Conservation (phyloP, 2,329 filamentous ascomycete genomes). For the Colletotrichum gigasporum region DNA sequence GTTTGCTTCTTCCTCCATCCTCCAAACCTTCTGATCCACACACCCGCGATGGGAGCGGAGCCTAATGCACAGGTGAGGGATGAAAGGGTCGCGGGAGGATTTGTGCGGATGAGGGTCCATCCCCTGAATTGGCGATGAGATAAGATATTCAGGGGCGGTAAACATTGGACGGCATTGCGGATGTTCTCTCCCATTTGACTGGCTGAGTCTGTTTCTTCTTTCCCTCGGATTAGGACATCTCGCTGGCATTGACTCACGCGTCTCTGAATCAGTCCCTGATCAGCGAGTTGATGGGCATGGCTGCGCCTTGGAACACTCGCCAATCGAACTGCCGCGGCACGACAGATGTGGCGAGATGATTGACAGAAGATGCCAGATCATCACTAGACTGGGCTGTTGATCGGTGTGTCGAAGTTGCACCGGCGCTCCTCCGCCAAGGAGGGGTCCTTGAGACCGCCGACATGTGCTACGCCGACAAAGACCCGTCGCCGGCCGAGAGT, state of each 20-base stretch:
- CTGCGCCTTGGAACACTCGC: slow-evolving; percentile 5
- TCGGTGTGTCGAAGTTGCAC: slow-evolving; percentile 1
- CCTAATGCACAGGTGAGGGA: slow-evolving; percentile 20
- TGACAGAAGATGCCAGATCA: not conserved
- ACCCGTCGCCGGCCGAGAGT: not conserved
- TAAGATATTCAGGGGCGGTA: not conserved
- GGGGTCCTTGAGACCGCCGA: not conserved
- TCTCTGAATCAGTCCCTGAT: slow-evolving; percentile 8
- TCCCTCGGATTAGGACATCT: not conserved
- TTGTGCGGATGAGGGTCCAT: not conserved
- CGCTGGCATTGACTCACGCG: not conserved
- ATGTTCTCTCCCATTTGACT: not conserved
- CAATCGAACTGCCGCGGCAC: slow-evolving; percentile 7
- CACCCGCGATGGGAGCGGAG: slow-evolving; percentile 3
- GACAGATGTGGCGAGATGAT: not conserved
- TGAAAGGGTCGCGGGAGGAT: slow-evolving; percentile 8
- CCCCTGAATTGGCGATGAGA: not conserved
- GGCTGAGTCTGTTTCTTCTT: not conserved
- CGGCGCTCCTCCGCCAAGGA: slow-evolving; percentile 19
- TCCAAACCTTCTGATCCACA: slow-evolving; percentile 6
- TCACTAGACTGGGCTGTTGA: not conserved
- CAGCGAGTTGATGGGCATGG: not conserved
- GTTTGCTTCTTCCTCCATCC: not conserved
- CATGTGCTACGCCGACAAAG: not conserved
- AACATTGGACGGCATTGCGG: not conserved